A percentile compares a stretch with the other conserved stretches of the same genome.
Conservation (phyloP, 1,284 basidiomycete genomes). For the Irpex lacteus region DNA sequence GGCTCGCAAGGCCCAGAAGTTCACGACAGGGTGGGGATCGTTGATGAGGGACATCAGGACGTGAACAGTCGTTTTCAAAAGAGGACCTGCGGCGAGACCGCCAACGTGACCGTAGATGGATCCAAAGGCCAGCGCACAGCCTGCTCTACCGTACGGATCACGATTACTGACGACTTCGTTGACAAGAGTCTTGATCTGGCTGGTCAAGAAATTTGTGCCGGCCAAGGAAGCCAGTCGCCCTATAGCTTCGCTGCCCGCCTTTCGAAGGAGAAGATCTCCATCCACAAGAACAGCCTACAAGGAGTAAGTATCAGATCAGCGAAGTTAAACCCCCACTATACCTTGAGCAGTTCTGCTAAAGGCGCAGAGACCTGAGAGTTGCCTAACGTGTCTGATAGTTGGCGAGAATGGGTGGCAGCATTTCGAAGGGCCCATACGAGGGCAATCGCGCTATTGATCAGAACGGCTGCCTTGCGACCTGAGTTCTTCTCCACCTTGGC, state of each 20-base stretch:
- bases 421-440: constrained; percentile 72
- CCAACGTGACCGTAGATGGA: constrained; percentile 93
- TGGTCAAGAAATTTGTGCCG: constrained; percentile 83
- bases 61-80: constrained; percentile 95
- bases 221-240: constrained; percentile 86
- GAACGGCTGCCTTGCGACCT: constrained; percentile 85
- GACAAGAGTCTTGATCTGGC: constrained; percentile 89
- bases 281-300: constrained; percentile 78
- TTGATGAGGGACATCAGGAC: constrained; percentile 94
- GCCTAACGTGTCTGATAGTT: constrained; percentile 69
- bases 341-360: constrained; percentile 79
- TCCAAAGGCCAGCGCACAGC: constrained; percentile 94
- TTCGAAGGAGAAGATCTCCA: constrained; percentile 75
- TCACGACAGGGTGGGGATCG: constrained; percentile 96
- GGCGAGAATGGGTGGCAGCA: constrained; percentile 53
- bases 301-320: background rate
- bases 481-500: constrained; percentile 86
- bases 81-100: constrained; percentile 88
- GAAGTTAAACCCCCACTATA: constrained; percentile 22
- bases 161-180: constrained; percentile 97
- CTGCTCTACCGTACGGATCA: constrained; percentile 90
- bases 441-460: constrained; percentile 83
- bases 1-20: constrained; percentile 90
- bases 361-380: constrained; percentile 65
- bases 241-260: constrained; percentile 86